Base-by-base conservation (phyloP, 306 rosid genomes). In the Citrullus mucosospermus region DNA sequence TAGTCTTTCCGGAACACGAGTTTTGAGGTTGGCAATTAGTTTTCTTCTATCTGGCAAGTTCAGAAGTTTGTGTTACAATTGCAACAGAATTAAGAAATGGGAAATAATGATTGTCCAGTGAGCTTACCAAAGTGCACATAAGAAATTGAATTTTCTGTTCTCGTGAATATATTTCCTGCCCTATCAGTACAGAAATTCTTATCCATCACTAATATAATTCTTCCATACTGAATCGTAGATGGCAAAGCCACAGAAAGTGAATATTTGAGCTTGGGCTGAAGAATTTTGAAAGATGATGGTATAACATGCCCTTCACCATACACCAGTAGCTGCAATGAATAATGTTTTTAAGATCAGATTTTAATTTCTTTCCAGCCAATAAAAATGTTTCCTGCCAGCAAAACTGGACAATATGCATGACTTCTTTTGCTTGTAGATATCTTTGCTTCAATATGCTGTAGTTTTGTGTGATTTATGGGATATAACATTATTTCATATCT, bases 221-320 rank as follows among this genome's bases (percentile, higher is more conserved):
- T 86, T 77, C 96, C 91, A 36, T 82, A 89, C 61, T 89, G 88
- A 85, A 76, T 82, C 3, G 83, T 55, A 6, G 97, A 44, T 30
- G 91, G 81, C 77, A 94, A 85, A 79, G 87, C 84, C 79, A 94
- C 88, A 25, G 80, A 75, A 75, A 94, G 86, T 70, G 96, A 90
- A 82, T 89, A 94, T 81, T 50, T 56, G 69, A 92, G 87, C 85
- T 86, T 83, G 78, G 87, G 94, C 88, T 86, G 82, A 77, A 94
- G 82, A 85, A 81, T 78, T 36, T 69, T 90, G 63, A 94, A 80
- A 38, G 98, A 88, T 80, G 92, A 86, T 80, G 98, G 97, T 76
- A 94, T 83, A 78, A 92, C 97, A 78, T 87, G 83, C 80, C 97
- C 98, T 50, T 91, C 90, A 78, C 97, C 98, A 86, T 92, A 94